Conservation (phyloP, 305 asterid species). For the Rubia occidens region DNA sequence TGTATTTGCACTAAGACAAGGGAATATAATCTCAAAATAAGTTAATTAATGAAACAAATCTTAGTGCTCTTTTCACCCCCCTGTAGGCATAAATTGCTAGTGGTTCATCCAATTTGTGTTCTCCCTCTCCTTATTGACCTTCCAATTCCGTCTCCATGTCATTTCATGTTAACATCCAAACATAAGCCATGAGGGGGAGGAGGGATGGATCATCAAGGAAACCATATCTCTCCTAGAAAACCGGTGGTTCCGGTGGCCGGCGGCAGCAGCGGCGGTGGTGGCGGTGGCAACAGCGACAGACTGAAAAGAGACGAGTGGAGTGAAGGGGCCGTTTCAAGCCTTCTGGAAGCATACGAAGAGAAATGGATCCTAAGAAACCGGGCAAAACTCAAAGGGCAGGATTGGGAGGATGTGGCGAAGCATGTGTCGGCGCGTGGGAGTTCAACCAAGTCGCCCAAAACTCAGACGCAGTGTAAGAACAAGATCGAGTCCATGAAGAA, state of each 20-base stretch:
- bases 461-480: conserved; percentile 85
- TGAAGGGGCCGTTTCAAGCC: conserved; percentile 66
- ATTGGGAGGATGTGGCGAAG: conserved; percentile 78
- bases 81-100: conserved; percentile 35
- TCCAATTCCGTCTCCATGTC: conserved; percentile 15
- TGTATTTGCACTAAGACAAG: not conserved
- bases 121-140: not conserved
- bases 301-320: conserved; percentile 83
- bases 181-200: conserved; percentile 18
- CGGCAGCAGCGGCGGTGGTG: not conserved
- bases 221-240: conserved; percentile 35
- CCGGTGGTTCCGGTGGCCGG: conserved; percentile 16
- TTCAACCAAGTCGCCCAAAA: conserved; percentile 43
- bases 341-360: conserved; percentile 68
- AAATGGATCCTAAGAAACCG: conserved; percentile 74
- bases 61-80: conserved; percentile 21
- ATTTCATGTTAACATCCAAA: conserved; percentile 38
- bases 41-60: not conserved
- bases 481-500: conserved; percentile 93
- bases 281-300: conserved; percentile 29
- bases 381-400: conserved; percentile 83
- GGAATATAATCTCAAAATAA: not conserved
- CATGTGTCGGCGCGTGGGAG: conserved; percentile 45
- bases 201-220: conserved; percentile 44
- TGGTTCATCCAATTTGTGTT: conserved; percentile 25